These are phyloP conservation scores for Boechera retrofracta DNA, from an alignment of 345 rosid species.

Conservation along the genomic window DNA sequence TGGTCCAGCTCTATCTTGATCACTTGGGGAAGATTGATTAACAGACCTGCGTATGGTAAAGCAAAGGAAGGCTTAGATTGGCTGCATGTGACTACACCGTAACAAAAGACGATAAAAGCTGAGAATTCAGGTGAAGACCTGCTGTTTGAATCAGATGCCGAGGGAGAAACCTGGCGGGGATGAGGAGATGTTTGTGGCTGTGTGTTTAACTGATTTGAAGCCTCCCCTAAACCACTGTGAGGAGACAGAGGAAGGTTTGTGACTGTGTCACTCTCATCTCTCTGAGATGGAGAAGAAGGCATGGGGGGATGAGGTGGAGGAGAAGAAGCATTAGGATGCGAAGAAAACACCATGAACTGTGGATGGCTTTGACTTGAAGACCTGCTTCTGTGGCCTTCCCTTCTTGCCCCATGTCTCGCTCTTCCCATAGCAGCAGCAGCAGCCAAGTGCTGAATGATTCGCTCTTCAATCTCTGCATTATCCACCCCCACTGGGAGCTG, in stretches of 20 bases:
- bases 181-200: constrained; percentile 48
- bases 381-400: constrained; percentile 85
- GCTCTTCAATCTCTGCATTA: constrained; percentile 92
- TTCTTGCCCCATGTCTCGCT: constrained; percentile 73
- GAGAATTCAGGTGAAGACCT: constrained; percentile 52
- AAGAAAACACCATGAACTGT: constrained; percentile 78
- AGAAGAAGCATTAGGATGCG: constrained; percentile 59
- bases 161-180: constrained; percentile 53
- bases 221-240: constrained; percentile 50
- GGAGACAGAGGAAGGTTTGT: constrained; percentile 57
- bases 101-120: constrained; percentile 15
- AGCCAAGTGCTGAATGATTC: constrained; percentile 93
- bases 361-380: constrained; percentile 76
- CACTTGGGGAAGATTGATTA: constrained; percentile 59
- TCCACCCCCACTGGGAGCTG: constrained; percentile 81
- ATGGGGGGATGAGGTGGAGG: constrained; percentile 48
- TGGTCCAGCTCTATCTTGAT: constrained; percentile 86
- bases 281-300: constrained; percentile 64
- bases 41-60: constrained; percentile 48
- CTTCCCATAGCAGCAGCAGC: constrained; percentile 99
- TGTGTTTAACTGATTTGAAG: constrained; percentile 47
- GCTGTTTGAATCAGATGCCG: constrained; percentile 58
- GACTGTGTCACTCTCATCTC: constrained; percentile 61
- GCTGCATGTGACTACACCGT: constrained; percentile 4
- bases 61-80: constrained; percentile 25